Evolutionary conservation across 2,329 filamentous ascomycete species (phyloP).

Genomic region (Hawksworthiomyces lignivorus): DNA sequence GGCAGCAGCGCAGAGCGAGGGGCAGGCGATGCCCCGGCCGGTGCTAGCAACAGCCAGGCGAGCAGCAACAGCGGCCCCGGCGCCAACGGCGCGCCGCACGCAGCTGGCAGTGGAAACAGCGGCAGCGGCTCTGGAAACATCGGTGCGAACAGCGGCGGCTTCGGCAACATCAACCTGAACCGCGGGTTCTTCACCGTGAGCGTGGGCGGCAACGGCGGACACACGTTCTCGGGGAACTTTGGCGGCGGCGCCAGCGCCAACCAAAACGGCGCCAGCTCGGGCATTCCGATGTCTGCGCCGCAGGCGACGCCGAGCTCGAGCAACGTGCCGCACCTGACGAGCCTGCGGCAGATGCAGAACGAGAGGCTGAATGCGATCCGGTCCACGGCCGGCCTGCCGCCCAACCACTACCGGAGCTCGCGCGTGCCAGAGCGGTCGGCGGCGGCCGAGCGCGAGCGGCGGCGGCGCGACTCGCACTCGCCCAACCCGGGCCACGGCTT

Average conservation of each 20-base stretch:
- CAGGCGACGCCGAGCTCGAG: neutral
- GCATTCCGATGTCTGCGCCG: neutral
- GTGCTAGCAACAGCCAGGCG: neutral
- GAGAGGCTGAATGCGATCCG: slow-evolving; percentile 21
- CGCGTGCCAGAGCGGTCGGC: slow-evolving; percentile 7
- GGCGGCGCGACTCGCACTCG: slow-evolving; percentile 15
- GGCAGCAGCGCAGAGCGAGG: neutral
- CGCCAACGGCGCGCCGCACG: neutral
- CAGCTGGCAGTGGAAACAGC: neutral
- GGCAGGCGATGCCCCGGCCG: no score
- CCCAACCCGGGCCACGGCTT: slow-evolving; percentile 3
- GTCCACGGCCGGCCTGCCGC: slow-evolving; percentile 11
- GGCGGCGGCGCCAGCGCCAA: neutral
- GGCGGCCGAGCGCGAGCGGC: slow-evolving; percentile 10
- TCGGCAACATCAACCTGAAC: slow-evolving; percentile 3
- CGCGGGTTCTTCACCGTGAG: neutral
- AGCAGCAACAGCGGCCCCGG: slow-evolving; percentile 2
- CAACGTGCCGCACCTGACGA: neutral
- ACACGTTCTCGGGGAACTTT: no score
- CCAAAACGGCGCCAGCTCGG: neutral
- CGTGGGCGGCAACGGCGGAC: neutral
- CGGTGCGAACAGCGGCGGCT: neutral
- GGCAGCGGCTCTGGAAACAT: no score
- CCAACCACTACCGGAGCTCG: slow-evolving; percentile 9
- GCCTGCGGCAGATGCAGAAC: slow-evolving; percentile 11